These are phyloP conservation scores for Galium porrigens DNA, from an alignment of 305 asterid genomes.

Conservation along the genomic window DNA sequence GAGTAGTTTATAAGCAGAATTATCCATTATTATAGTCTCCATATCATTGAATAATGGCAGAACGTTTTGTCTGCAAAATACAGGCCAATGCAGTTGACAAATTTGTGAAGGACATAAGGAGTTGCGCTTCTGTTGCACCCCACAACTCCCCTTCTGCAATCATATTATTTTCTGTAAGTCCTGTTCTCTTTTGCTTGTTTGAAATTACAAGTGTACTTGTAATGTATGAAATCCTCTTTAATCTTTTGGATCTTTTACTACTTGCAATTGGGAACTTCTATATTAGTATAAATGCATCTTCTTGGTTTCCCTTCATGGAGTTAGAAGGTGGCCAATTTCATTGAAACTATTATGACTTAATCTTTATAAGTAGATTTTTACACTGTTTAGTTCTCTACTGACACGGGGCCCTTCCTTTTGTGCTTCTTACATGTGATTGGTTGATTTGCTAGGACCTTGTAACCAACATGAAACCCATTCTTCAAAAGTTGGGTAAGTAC, in stretches of 20 bases:
- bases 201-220: not conserved
- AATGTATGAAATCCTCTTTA: not conserved
- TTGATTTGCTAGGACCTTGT: constrained; percentile 46
- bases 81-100: constrained; percentile 32
- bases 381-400: constrained; percentile 7
- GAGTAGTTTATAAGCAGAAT: not conserved
- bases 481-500: constrained; percentile 67
- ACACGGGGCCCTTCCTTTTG: constrained; percentile 9
- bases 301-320: not conserved
- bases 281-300: not conserved
- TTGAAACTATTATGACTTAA: not conserved
- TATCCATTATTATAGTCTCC: constrained; percentile 8
- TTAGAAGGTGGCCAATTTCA: constrained; percentile 4
- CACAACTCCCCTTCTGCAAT: constrained; percentile 60
- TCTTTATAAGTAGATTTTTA: constrained; percentile 5
- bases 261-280: not conserved
- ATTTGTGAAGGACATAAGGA: constrained; percentile 47
- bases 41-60: not conserved
- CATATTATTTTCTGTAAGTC: constrained; percentile 57
- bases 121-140: constrained; percentile 36
- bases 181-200: not conserved
- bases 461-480: constrained; percentile 48
- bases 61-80: constrained; percentile 17
- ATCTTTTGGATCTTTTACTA: not conserved
- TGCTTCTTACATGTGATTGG: constrained; percentile 25